phyloP scores from a whole-genome alignment of 1,284 basidiomycete species.

The Meira nashicola region DNA sequence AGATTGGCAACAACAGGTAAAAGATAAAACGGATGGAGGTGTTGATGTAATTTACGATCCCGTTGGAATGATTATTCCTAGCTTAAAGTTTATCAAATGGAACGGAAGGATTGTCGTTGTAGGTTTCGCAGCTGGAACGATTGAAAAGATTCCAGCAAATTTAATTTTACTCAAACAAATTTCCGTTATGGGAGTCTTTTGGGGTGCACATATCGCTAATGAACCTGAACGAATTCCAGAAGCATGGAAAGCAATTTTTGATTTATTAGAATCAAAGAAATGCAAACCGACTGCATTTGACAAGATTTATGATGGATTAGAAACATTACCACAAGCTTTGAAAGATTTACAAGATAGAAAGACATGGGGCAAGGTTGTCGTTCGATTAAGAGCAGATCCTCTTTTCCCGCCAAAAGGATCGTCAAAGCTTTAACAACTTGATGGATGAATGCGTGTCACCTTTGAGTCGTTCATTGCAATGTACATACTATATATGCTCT shows the following conservation, averaged over 20 bases:
- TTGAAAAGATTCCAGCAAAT: constrained; percentile 60
- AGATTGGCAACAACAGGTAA: constrained; percentile 44
- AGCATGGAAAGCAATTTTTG: constrained; percentile 72
- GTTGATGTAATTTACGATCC: constrained; percentile 59
- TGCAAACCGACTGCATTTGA: constrained; percentile 71
- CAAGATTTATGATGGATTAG: constrained; percentile 68
- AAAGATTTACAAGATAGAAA: constrained; percentile 64
- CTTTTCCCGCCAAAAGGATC: constrained; percentile 30
- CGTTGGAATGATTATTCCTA: constrained; percentile 41
- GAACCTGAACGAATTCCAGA: constrained; percentile 60
- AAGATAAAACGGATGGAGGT: constrained; percentile 25
- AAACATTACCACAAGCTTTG: constrained; percentile 61
- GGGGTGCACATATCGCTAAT: constrained; percentile 57
- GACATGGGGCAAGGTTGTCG: constrained; percentile 88
- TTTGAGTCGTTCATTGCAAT: too few species aligned
- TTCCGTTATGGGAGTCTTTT: constrained; percentile 34
- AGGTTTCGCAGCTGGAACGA: constrained; percentile 58
- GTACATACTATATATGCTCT: too few species aligned
- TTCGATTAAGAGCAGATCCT: constrained; percentile 58
- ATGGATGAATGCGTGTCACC: neutral
- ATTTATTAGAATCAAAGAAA: constrained; percentile 66
- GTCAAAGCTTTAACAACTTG: constrained; percentile 25
- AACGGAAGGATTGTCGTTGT: constrained; percentile 86
- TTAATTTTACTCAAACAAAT: constrained; percentile 72
- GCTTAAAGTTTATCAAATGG: constrained; percentile 72